Evolutionary conservation across 2,329 filamentous ascomycete species (phyloP), one percentile per base, ranked within the genome.

Genomic region (Fusarium illudens): DNA sequence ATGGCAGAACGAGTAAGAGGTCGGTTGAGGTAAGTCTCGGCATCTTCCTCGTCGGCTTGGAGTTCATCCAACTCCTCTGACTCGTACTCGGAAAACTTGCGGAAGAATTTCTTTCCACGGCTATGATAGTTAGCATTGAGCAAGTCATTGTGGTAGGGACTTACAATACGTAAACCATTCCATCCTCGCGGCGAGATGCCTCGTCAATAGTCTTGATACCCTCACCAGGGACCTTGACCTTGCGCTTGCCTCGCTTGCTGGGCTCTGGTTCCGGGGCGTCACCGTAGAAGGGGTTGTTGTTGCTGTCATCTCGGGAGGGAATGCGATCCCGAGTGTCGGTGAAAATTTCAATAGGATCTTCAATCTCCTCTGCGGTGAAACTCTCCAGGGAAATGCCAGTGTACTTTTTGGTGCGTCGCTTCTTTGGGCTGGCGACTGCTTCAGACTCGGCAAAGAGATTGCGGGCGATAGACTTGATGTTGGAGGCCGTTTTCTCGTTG

Each of bases 261-360:
- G 82, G 81, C 62, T 81, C 79, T 11, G 76, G 59, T 20, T 75
- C 63, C 59, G 80, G 68, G 33, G 80, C 73, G 44, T 82, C 81
- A 54, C 84, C 86, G 63, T 89, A 86, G 77, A 95, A 96, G 1
- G 92, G 92, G 75, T 95, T 96, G 25, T 90, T 88, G 7, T 82
- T 79, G 68, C 84, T 88, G n/a, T 80, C 76, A 71, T 93, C 91
- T 39, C 87, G 80, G 66, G 89, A 85, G 19, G 92, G 92, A 39
- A 94, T 79, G 57, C 90, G 89, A 70, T 97, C 94, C 67, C 93
- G 90, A 1, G 92, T 88, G 77, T 96, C 92, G 37, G 90, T 94
- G 75, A 89, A 95, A 73, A 95, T 92, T 67, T 86, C 78, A 70
- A 94, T 92, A n/a, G 83, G 77, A 39, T 84, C 81, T 39, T 87